These are phyloP conservation scores for Leccinum incarnatum DNA, from an alignment of 768 basidiomycete species.

Conservation along the genomic window DNA sequence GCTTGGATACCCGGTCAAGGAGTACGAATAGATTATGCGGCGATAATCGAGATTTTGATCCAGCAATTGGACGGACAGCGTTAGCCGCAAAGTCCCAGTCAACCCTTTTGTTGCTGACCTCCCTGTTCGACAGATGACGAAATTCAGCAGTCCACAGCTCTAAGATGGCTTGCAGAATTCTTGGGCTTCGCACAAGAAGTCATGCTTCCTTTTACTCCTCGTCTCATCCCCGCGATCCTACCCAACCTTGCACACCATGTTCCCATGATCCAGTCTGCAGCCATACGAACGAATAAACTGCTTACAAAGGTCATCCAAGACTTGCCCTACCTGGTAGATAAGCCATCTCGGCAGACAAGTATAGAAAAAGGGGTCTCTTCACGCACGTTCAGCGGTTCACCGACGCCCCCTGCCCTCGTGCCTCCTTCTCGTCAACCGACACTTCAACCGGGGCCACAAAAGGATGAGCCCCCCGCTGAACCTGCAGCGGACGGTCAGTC, in stretches of 20 bases:
- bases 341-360: constrained; percentile 23
- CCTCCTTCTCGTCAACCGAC: constrained; percentile 51
- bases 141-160: constrained; percentile 91
- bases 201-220: constrained; percentile 91
- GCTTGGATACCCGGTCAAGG: constrained; percentile 95
- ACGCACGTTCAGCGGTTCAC: constrained; percentile 49
- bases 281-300: constrained; percentile 80
- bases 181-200: constrained; percentile 84
- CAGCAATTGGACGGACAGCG: constrained; percentile 82
- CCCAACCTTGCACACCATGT: constrained; percentile 94
- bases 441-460: constrained; percentile 38
- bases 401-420: constrained; percentile 47
- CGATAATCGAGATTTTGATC: constrained; percentile 91
- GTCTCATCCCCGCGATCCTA: constrained; percentile 88
- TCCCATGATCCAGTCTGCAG: constrained; percentile 82
- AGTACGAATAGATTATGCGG: constrained; percentile 84
- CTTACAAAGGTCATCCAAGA: constrained; percentile 83
- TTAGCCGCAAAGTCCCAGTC: constrained; percentile 37
- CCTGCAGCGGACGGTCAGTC: constrained; percentile 33
- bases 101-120: constrained; percentile 2
- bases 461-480: constrained; percentile 52
- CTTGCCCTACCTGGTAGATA: constrained; percentile 70
- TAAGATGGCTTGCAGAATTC: constrained; percentile 91
- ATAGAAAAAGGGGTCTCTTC: constrained; percentile 28
- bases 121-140: constrained; percentile 61